These are phyloP conservation scores for Parastagonospora avenae DNA, from an alignment of 2,329 filamentous ascomycete species.

Conservation along the genomic window DNA sequence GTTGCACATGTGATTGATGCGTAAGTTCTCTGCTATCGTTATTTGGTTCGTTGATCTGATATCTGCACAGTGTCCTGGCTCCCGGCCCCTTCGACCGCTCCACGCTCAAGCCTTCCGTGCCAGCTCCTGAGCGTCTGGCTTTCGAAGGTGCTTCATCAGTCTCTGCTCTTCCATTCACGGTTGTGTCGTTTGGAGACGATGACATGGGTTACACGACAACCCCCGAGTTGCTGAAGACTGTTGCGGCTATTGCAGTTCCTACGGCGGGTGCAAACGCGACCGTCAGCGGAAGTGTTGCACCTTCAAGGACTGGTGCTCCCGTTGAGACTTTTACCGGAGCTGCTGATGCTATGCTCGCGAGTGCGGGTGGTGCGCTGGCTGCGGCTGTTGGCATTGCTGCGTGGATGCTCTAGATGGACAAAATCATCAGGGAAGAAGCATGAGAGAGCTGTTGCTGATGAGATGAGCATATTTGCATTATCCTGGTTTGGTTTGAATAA, in stretches of 20 bases:
- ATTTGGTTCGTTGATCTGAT: background rate
- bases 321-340: background rate
- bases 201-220: slow-evolving; percentile 30
- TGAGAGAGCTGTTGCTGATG: too few relatives aligned
- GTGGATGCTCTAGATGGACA: background rate
- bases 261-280: slow-evolving; percentile 3
- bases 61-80: slow-evolving; percentile 15
- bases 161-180: slow-evolving; percentile 21
- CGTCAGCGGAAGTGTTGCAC: background rate
- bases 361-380: background rate
- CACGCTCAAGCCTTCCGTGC: slow-evolving; percentile 19
- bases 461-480: too few relatives aligned
- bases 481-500: too few relatives aligned
- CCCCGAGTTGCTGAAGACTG: slow-evolving; percentile 28
- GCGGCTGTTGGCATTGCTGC: background rate
- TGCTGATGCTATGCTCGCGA: background rate
- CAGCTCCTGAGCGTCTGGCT: slow-evolving; percentile 24
- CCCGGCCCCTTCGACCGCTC: slow-evolving; percentile 24
- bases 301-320: background rate
- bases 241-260: slow-evolving; percentile 25
- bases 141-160: slow-evolving; percentile 27
- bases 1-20: slow-evolving; percentile 32
- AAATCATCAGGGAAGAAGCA: too few relatives aligned
- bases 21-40: slow-evolving; percentile 8
- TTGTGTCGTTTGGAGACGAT: slow-evolving; percentile 27